Evolutionary conservation across 2,329 filamentous ascomycete species (phyloP).

Genomic region (Colletotrichum nymphaeae): DNA sequence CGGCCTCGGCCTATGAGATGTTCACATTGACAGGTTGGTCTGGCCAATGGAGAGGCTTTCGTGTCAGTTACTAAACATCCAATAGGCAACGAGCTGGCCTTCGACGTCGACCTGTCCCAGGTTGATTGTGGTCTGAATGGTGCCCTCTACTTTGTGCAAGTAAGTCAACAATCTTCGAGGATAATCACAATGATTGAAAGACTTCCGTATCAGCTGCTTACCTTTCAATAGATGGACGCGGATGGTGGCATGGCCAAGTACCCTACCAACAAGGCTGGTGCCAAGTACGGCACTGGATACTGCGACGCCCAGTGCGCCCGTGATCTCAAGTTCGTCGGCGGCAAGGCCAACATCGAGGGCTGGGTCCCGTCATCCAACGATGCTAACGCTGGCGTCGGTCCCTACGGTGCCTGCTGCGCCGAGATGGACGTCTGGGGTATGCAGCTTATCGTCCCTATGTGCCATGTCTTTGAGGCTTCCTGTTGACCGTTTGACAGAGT

Average conservation of each 20-base stretch:
- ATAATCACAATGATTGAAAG: not conserved
- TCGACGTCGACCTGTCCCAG: slow-evolving; percentile 74
- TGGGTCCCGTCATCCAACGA: slow-evolving; percentile 63
- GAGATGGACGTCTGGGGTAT: slow-evolving; percentile 72
- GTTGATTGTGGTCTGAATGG: slow-evolving; percentile 75
- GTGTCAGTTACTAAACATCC: too few relatives aligned
- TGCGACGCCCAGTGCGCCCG: slow-evolving; percentile 61
- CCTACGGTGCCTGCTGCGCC: slow-evolving; percentile 64
- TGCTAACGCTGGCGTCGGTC: slow-evolving; percentile 59
- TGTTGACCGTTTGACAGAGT: slow-evolving; percentile 42
- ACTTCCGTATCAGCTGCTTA: not conserved
- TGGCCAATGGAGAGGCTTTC: too few relatives aligned
- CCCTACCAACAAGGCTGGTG: slow-evolving; percentile 55
- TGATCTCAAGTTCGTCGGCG: slow-evolving; percentile 62
- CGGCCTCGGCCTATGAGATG: slow-evolving; percentile 67
- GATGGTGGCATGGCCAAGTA: slow-evolving; percentile 61
- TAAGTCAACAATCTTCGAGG: slow-evolving; percentile 37
- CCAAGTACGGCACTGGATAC: slow-evolving; percentile 67
- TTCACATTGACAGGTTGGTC: slow-evolving; percentile 60
- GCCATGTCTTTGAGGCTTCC: not conserved
- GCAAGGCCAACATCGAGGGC: slow-evolving; percentile 54
- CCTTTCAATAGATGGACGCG: slow-evolving; percentile 54
- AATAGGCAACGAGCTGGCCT: slow-evolving; percentile 69
- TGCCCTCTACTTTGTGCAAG: slow-evolving; percentile 68
- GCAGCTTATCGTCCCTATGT: not conserved